phyloP scores from a whole-genome alignment of 129 eudicot genomes.

The Escallonia rubra region DNA sequence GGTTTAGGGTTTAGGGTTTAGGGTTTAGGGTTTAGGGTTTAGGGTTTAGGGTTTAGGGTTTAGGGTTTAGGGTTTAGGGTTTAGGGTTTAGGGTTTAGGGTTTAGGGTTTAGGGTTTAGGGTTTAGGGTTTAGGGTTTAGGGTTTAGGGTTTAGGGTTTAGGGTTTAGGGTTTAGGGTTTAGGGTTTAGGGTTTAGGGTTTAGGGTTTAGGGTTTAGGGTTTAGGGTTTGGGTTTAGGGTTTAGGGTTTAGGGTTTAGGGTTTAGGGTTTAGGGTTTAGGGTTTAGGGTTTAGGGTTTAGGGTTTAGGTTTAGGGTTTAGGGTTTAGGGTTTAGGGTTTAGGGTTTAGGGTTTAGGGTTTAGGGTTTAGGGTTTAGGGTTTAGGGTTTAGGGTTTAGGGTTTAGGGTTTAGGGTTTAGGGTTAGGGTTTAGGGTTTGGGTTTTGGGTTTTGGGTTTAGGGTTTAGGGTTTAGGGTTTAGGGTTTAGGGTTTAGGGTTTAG shows the following conservation, averaged over 20 bases:
- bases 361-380: too few relatives aligned
- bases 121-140: conserved; percentile 21
- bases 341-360: conserved; percentile 20
- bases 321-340: conserved; percentile 22
- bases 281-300: conserved; percentile 21
- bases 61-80: conserved; percentile 22
- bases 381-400: too few relatives aligned
- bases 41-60: conserved; percentile 20
- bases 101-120: conserved; percentile 22
- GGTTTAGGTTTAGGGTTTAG: conserved; percentile 17
- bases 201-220: conserved; percentile 25
- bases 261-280: too few relatives aligned
- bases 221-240: conserved; percentile 20
- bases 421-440: conserved; percentile 18
- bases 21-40: conserved; percentile 21
- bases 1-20: conserved; percentile 14
- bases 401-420: conserved; percentile 21
- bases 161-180: conserved; percentile 24
- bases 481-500: conserved; percentile 6
- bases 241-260: conserved; percentile 21
- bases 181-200: conserved; percentile 24
- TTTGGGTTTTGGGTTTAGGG: conserved; percentile 6
- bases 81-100: conserved; percentile 12
- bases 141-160: conserved; percentile 23
- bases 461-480: too few relatives aligned